A percentile compares a stretch with the other conserved stretches of the same genome.
These are phyloP conservation scores for Seiridium cupressi DNA, from an alignment of 2,329 filamentous ascomycete species.

Conservation along the genomic window DNA sequence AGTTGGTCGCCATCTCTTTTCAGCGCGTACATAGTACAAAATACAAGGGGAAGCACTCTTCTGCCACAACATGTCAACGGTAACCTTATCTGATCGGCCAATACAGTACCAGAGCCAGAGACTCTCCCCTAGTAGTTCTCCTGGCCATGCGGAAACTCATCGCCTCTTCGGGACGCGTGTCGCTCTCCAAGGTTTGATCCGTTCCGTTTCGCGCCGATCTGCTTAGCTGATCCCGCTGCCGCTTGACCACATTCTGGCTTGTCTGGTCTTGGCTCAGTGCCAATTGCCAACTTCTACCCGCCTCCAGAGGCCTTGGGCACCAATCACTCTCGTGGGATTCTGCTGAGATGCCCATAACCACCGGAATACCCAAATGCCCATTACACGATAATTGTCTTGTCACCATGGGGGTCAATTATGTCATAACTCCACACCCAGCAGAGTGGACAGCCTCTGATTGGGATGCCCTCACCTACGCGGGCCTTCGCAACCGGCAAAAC, in stretches of 20 bases:
- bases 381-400: background rate
- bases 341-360: background rate
- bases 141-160: background rate
- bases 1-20: no score
- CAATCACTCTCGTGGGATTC: slow-evolving; percentile 5
- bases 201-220: slow-evolving; percentile 4
- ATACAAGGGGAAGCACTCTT: no score
- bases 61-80: no score
- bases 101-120: no score
- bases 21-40: no score
- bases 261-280: background rate
- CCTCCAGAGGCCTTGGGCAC: background rate
- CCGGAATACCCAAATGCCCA: background rate
- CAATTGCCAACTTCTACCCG: background rate
- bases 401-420: slow-evolving; percentile 1
- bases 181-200: background rate
- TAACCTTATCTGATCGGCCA: no score
- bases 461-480: background rate
- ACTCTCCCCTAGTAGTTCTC: background rate
- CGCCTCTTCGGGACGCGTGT: slow-evolving; percentile 2
- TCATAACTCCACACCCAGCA: slow-evolving; percentile 6
- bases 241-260: background rate
- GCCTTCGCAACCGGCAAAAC: background rate
- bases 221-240: background rate
- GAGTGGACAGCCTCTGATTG: background rate